These are phyloP conservation scores for Blastocystis sp. DNA, from an alignment of 352 stramenopile species.

Conservation along the genomic window DNA sequence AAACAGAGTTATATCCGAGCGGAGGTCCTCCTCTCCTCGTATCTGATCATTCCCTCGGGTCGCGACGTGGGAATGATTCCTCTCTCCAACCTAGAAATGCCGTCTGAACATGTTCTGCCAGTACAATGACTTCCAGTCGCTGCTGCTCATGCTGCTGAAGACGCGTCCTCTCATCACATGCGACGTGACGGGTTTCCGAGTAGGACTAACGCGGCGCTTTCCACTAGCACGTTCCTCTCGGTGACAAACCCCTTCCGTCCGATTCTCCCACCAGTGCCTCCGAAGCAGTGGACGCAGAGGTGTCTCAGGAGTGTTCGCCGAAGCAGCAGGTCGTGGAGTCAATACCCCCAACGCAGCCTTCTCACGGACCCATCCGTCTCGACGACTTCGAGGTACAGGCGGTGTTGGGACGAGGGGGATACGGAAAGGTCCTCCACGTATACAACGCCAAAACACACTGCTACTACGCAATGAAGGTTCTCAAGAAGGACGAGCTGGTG, in stretches of 20 bases:
- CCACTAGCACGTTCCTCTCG: slow-evolving; percentile 22
- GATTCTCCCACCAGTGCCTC: background rate
- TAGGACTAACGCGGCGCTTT: background rate
- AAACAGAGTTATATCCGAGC: slow-evolving; percentile 3
- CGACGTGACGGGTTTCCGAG: slow-evolving; percentile 38
- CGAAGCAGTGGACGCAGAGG: background rate
- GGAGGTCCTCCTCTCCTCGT: slow-evolving; percentile 12
- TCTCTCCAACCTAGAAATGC: slow-evolving; percentile 9
- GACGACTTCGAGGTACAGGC: slow-evolving; percentile 90
- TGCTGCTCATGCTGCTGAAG: slow-evolving; percentile 44
- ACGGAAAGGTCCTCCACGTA: slow-evolving; percentile 78
- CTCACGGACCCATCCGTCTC: slow-evolving; percentile 67
- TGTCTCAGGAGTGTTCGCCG: background rate
- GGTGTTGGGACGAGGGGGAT: slow-evolving; percentile 84
- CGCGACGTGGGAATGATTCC: background rate
- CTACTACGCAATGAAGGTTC: slow-evolving; percentile 93
- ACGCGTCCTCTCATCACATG: slow-evolving; percentile 37
- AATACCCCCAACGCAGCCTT: no score
- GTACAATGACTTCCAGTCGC: slow-evolving; percentile 51
- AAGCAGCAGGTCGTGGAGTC: background rate
- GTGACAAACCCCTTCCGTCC: background rate
- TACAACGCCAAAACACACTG: slow-evolving; percentile 71
- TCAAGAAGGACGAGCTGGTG: slow-evolving; percentile 85
- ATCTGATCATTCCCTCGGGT: slow-evolving; percentile 38
- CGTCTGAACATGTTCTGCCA: slow-evolving; percentile 52